phyloP scores from a whole-genome alignment of 306 rosid species.

The Casuarina equisetifolia region DNA sequence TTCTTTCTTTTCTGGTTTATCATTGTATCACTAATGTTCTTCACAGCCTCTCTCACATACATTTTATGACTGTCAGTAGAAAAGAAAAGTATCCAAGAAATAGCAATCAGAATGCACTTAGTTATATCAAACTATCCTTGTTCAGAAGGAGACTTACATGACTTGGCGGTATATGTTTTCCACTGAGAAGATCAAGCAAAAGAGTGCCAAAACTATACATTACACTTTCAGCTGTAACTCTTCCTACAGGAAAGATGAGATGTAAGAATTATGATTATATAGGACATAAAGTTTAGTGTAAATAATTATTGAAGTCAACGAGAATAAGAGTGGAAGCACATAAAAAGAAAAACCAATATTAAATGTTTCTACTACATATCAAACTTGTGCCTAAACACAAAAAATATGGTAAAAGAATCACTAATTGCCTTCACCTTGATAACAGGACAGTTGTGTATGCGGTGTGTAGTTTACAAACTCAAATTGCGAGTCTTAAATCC shows the following conservation, averaged over 20 bases:
- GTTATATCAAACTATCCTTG: not conserved
- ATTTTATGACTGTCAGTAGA: not conserved
- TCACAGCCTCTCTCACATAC: not conserved
- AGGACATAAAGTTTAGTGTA: constrained; percentile 8
- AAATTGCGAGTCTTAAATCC: not conserved
- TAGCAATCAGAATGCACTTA: not conserved
- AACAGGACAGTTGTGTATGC: not conserved
- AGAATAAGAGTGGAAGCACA: not conserved
- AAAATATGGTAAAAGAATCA: not conserved
- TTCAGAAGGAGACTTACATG: constrained; percentile 65
- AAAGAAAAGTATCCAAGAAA: not conserved
- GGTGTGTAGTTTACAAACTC: not conserved
- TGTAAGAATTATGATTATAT: not conserved
- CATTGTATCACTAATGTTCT: not conserved
- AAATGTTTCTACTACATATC: not conserved
- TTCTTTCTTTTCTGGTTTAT: not conserved
- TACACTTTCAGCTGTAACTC: constrained; percentile 92
- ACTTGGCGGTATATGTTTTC: constrained; percentile 98
- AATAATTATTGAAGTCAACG: constrained; percentile 9
- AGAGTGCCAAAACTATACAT: constrained; percentile 95
- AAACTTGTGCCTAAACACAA: not conserved
- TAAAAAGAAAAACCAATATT: not conserved
- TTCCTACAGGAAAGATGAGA: constrained; percentile 52
- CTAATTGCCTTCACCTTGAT: constrained; percentile 2
- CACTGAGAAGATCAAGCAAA: constrained; percentile 95